Evolutionary conservation across 148 eudicot species (phyloP).

Genomic region (Fagopyrum tataricum): DNA sequence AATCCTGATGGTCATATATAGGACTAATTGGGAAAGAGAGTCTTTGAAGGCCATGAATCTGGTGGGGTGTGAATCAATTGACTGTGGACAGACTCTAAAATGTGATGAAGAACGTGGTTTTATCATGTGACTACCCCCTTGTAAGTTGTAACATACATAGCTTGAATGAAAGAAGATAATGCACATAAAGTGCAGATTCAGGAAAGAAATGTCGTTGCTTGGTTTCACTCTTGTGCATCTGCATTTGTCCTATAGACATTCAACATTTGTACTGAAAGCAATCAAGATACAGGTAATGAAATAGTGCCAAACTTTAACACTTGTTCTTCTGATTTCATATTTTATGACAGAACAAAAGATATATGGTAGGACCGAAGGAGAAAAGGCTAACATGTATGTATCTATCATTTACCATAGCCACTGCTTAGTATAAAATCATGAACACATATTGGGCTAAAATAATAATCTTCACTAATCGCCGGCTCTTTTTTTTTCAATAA

Average conservation of each 20-base stretch:
- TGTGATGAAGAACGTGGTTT: slow-evolving; percentile 33
- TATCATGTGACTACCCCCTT: slow-evolving; percentile 14
- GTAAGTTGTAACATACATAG: slow-evolving; percentile 1
- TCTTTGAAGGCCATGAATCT: slow-evolving; percentile 64
- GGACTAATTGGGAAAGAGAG: slow-evolving; percentile 66
- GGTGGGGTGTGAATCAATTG: slow-evolving; percentile 38
- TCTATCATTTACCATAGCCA: not conserved
- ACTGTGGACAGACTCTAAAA: slow-evolving; percentile 27
- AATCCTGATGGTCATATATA: slow-evolving; percentile 44
- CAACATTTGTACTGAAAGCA: not conserved
- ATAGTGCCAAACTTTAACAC: not conserved
- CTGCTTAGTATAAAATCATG: not conserved
- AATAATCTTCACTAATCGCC: not conserved
- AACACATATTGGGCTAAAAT: not conserved
- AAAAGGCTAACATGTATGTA: not conserved
- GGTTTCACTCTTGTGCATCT: not conserved
- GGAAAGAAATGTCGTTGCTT: not conserved
- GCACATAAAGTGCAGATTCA: not conserved
- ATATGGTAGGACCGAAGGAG: not conserved
- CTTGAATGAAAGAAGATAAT: not conserved
- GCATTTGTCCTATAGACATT: not conserved
- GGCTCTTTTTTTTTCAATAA: not conserved
- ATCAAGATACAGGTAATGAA: not conserved
- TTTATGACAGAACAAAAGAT: not conserved
- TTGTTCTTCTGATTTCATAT: too few relatives aligned